phyloP scores from a whole-genome alignment of 1,284 basidiomycete genomes.

The Gomphus bonarii region DNA sequence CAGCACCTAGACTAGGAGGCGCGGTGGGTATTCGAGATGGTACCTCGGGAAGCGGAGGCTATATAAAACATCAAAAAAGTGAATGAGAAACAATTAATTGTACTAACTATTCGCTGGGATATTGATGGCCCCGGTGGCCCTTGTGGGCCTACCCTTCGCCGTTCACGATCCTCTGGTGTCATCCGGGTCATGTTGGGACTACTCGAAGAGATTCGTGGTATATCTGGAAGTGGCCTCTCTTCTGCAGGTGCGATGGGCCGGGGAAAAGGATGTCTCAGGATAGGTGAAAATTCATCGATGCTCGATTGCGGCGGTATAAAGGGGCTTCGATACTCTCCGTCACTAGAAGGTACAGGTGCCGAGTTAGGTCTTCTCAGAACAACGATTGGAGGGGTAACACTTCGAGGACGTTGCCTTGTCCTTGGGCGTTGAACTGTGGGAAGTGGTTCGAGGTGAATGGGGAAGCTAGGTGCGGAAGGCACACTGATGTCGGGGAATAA shows the following conservation, averaged over 20 bases:
- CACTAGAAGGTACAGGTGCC: slow-evolving; percentile 6
- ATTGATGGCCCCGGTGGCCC: background rate
- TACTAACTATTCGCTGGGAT: background rate
- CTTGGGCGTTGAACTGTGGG: slow-evolving; percentile 43
- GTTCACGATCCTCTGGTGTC: background rate
- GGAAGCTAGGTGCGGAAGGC: slow-evolving; percentile 28
- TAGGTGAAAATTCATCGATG: background rate
- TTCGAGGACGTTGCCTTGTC: slow-evolving; percentile 31
- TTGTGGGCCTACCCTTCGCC: no score
- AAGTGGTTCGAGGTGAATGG: slow-evolving; percentile 35
- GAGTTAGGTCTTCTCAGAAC: background rate
- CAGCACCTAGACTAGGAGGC: background rate
- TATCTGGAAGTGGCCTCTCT: background rate
- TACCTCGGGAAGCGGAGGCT: slow-evolving; percentile 3
- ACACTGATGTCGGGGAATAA: slow-evolving; percentile 50
- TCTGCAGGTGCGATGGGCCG: background rate
- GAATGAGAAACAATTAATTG: background rate
- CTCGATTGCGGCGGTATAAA: background rate
- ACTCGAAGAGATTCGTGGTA: background rate
- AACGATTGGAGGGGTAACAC: slow-evolving; percentile 27
- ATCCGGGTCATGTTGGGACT: background rate
- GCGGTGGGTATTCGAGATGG: slow-evolving; percentile 3
- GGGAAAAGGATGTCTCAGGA: background rate
- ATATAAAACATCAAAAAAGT: background rate
- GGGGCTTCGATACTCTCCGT: background rate